Percentiles rank a stretch among this genome's conserved stretches.
Evolutionary conservation across 495 filamentous ascomycete species (phyloP).

Genomic region (Aspergillus sclerotioniger): DNA sequence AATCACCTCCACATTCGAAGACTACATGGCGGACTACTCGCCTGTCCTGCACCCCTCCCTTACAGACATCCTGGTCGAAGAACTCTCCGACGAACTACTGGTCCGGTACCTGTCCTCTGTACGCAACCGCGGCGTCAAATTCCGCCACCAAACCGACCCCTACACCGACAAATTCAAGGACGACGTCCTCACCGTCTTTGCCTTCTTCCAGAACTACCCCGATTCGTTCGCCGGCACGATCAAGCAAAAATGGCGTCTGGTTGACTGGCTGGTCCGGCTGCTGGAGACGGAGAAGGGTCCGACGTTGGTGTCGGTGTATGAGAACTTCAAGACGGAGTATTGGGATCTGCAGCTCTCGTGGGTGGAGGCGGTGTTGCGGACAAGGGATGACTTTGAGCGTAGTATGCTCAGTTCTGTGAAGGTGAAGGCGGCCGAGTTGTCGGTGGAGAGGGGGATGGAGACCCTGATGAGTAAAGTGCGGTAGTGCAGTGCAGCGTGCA

Average conservation of each 20-base stretch:
- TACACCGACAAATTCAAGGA: constrained; percentile 89
- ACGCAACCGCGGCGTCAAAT: constrained; percentile 86
- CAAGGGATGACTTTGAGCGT: constrained; percentile 90
- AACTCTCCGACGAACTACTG: constrained; percentile 85
- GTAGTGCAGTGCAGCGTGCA: constrained; percentile 32
- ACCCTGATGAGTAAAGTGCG: constrained; percentile 90
- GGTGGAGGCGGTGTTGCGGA: constrained; percentile 90
- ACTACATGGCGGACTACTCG: constrained; percentile 85
- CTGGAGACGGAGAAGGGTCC: constrained; percentile 72
- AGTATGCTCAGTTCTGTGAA: constrained; percentile 85
- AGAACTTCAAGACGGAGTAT: constrained; percentile 76
- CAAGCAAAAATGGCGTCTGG: constrained; percentile 88
- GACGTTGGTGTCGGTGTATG: constrained; percentile 70
- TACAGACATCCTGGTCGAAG: constrained; percentile 83
- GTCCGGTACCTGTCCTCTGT: constrained; percentile 82
- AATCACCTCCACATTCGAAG: constrained; percentile 88
- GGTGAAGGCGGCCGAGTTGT: constrained; percentile 78
- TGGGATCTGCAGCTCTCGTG: constrained; percentile 95
- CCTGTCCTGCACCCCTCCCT: constrained; percentile 79
- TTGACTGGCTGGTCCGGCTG: constrained; percentile 74
- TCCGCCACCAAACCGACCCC: constrained; percentile 71
- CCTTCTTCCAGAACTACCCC: constrained; percentile 58
- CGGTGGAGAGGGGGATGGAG: constrained; percentile 72
- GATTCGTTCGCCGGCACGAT: constrained; percentile 68
- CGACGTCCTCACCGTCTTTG: constrained; percentile 81